Evolutionary conservation across 179 eudicot genomes (phyloP).

Genomic region (Carnegiea gigantea): DNA sequence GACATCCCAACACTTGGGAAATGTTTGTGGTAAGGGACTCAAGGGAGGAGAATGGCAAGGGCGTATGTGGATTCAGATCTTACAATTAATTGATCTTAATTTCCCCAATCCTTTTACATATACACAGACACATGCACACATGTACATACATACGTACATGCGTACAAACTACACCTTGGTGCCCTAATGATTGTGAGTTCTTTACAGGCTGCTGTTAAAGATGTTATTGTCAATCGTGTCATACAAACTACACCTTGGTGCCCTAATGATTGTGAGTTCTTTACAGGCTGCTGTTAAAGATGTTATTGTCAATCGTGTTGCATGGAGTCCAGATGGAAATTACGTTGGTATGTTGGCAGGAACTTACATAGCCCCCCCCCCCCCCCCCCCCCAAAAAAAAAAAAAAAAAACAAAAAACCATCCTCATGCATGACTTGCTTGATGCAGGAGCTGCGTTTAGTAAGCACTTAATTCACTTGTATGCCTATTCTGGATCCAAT

Average conservation of each 20-base stretch:
- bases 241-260: not conserved
- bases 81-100: not conserved
- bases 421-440: constrained; percentile 14
- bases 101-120: not conserved
- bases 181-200: constrained; percentile 2
- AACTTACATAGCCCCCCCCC: not conserved
- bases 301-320: constrained; percentile 68
- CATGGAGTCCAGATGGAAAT: constrained; percentile 83
- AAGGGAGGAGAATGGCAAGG: not conserved
- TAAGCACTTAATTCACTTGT: constrained; percentile 63
- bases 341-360: constrained; percentile 50
- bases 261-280: constrained; percentile 3
- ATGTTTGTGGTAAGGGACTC: not conserved
- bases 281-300: constrained; percentile 60
- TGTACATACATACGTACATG: not conserved
- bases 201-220: constrained; percentile 59
- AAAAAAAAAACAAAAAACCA: no score
- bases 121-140: no score
- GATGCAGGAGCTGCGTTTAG: constrained; percentile 74
- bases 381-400: no score
- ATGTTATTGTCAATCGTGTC: constrained; percentile 56
- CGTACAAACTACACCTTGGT: not conserved
- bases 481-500: constrained; percentile 61
- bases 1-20: not conserved
- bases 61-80: not conserved